Percentiles rank a stretch among this genome's conserved stretches.
Evolutionary conservation across 1,139 yeast genomes (phyloP).

Genomic region (Candida neerlandica): DNA sequence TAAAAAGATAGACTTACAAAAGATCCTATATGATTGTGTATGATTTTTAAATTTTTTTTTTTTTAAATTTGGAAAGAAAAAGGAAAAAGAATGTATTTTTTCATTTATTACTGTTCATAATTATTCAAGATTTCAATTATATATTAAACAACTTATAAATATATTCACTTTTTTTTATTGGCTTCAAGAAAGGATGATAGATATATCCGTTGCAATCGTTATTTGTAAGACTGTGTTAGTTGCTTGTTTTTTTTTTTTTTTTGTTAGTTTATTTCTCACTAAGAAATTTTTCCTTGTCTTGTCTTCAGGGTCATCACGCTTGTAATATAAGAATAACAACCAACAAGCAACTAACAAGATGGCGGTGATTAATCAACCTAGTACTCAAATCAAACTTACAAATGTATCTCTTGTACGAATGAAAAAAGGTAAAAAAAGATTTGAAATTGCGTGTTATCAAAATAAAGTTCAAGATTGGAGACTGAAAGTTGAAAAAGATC

Average conservation of each 20-base stretch:
- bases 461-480: conserved; percentile 97
- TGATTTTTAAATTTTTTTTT: neutral
- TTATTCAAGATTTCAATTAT: neutral
- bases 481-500: conserved; percentile 82
- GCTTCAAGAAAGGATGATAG: too few species aligned
- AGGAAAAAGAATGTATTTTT: neutral
- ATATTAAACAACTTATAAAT: neutral
- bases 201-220: too few species aligned
- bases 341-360: too few species aligned
- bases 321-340: too few species aligned
- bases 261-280: neutral
- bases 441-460: conserved; percentile 95
- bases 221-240: neutral
- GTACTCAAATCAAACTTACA: conserved; percentile 83
- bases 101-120: neutral
- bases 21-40: neutral
- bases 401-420: conserved; percentile 91
- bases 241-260: neutral
- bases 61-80: neutral
- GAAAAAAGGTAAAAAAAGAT: conserved; percentile 87
- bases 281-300: neutral
- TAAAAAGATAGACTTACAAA: neutral
- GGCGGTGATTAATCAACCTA: conserved; percentile 81
- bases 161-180: neutral
- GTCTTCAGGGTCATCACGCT: too few species aligned